Evolutionary conservation across 331 rosid species (phyloP).

Genomic region (Saraca asoca): DNA sequence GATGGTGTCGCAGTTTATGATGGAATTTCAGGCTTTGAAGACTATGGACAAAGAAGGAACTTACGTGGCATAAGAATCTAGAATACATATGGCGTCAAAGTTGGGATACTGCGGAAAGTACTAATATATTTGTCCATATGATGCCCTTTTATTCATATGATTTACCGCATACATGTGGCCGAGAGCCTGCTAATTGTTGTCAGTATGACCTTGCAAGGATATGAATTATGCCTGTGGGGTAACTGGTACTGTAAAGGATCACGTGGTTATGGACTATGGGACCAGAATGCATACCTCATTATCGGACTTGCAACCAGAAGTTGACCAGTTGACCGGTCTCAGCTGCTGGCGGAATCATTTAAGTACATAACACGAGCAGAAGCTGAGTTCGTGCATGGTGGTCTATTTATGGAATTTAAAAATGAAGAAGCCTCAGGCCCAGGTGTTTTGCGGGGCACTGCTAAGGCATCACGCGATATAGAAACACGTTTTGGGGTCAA

Average conservation of each 20-base stretch:
- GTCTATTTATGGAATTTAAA: conserved; percentile 72
- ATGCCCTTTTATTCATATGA: conserved; percentile 99
- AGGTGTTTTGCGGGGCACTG: conserved; percentile 80
- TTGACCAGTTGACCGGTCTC: conserved; percentile 82
- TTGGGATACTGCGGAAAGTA: conserved; percentile 90
- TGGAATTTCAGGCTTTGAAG: conserved; percentile 93
- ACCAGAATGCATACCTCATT: conserved; percentile 81
- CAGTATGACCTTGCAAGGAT: conserved; percentile 97
- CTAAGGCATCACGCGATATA: conserved; percentile 66
- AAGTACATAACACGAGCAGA: conserved; percentile 58
- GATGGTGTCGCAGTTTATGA: conserved; percentile 91
- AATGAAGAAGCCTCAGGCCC: conserved; percentile 90
- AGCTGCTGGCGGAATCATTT: conserved; percentile 67
- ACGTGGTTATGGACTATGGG: conserved; percentile 90
- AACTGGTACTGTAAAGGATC: conserved; percentile 96
- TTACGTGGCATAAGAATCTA: conserved; percentile 79
- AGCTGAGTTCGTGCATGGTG: conserved; percentile 51
- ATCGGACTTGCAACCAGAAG: no score
- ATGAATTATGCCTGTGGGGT: conserved; percentile 94
- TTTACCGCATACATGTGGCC: conserved; percentile 99
- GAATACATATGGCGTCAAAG: conserved; percentile 97
- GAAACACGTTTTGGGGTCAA: conserved; percentile 68
- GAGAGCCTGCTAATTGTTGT: conserved; percentile 97
- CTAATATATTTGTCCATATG: conserved; percentile 98
- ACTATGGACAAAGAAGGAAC: no score